Base-by-base conservation (phyloP, 1,284 basidiomycete genomes). In the Puccinia polysora region DNA sequence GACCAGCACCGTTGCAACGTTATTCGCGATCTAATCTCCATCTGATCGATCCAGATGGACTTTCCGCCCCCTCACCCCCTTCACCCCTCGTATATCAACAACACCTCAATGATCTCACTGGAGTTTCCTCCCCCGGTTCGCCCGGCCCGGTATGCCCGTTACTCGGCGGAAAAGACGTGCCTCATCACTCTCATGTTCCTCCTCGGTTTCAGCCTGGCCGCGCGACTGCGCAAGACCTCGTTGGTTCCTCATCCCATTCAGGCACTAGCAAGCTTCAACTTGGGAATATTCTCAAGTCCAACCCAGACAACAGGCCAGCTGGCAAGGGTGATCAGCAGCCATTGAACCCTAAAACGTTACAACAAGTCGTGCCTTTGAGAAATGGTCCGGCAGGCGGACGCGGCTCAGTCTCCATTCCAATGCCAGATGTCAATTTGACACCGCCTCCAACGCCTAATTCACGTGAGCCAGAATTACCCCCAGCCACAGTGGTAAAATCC, bases 361-460 rank as follows among this genome's bases (percentile, higher is more conserved):
- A n/a, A n/a, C n/a, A n/a, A n/a, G n/a, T n/a, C n/a, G n/a, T n/a
- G n/a, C n/a, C n/a, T n/a, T n/a, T n/a, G n/a, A n/a, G n/a, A n/a
- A n/a, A n/a, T n/a, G n/a, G n/a, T n/a, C n/a, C n/a, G n/a, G n/a
- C n/a, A n/a, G n/a, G n/a, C n/a, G n/a, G n/a, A n/a, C 56, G 30
- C 28, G 56, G 50, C 1, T 49, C 47, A n/a, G 25, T 65, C 28
- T 52, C 34, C 18, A 36, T 45, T 15, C 50, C 64, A 8, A 20
- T 1, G 10, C 5, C 15, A 20, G 64, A 53, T 36, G 38, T 38
- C 12, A 25, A n/a, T 56, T 43, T 67, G 12, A 67, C 64, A 1
- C 64, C 64, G 14, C 64, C 64, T 12, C 49, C 64, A 18, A 67
- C 64, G 15, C 64, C 64, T 2, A 43, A 53, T 25, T 53, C 64